Percentiles rank a stretch among this genome's conserved stretches.
Conservation (phyloP, 352 stramenopile species). For the Phytophthora citricola region DNA sequence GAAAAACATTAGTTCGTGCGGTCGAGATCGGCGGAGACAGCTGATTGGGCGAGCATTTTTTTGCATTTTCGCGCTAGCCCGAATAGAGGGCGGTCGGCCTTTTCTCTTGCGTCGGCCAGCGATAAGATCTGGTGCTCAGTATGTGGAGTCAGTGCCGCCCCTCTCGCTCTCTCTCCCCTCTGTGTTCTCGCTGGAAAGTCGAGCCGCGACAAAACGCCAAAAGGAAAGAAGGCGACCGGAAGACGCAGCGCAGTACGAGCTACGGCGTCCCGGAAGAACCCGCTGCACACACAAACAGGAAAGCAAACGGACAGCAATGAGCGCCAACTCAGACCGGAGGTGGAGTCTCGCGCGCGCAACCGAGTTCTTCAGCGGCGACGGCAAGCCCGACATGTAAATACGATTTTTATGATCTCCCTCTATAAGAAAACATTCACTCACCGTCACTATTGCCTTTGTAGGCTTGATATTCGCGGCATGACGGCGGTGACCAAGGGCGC, state of each 20-base stretch:
- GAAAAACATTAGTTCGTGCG: conserved; percentile 22
- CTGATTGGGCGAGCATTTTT: conserved; percentile 13
- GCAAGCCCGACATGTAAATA: conserved; percentile 85
- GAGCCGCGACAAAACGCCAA: conserved; percentile 42
- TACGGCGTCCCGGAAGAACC: conserved; percentile 4
- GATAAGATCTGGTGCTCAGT: conserved; percentile 29
- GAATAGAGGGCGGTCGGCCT: conserved; percentile 3
- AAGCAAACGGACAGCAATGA: conserved; percentile 42
- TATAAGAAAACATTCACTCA: not conserved
- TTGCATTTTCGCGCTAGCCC: conserved; percentile 16
- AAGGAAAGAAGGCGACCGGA: conserved; percentile 33
- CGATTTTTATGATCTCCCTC: not conserved
- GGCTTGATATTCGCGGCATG: conserved; percentile 88
- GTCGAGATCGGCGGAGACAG: conserved; percentile 16
- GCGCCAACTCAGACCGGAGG: conserved; percentile 66
- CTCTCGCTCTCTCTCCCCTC: conserved; percentile 38
- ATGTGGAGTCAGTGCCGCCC: conserved; percentile 31
- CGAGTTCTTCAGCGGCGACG: conserved; percentile 90
- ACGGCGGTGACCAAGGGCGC: conserved; percentile 87
- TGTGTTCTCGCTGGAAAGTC: conserved; percentile 35
- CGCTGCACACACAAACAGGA: conserved; percentile 1
- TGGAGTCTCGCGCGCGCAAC: conserved; percentile 88
- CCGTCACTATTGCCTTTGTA: conserved; percentile 16
- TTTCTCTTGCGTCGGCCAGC: conserved; percentile 16
- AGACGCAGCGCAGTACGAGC: conserved; percentile 12